Conservation (phyloP, 2,329 filamentous ascomycete species). For the Stagonosporopsis rhizophila region DNA sequence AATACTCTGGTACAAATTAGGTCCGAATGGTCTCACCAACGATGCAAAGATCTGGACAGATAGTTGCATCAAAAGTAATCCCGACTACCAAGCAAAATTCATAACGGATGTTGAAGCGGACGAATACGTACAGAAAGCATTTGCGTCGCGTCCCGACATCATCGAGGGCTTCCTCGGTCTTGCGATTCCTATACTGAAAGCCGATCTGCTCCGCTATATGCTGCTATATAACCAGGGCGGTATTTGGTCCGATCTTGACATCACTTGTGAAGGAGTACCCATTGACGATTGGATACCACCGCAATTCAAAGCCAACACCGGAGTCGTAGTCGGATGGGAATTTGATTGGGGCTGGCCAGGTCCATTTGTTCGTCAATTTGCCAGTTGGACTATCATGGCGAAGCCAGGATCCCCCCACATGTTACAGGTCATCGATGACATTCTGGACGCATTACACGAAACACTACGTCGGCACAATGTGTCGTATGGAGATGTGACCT, state of each 20-base stretch:
- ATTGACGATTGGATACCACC: not conserved
- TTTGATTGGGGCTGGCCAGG: not conserved
- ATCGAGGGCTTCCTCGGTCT: not conserved
- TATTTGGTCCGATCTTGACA: not conserved
- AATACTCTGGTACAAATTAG: constrained; percentile 52
- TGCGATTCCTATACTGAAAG: not conserved
- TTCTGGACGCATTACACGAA: not conserved
- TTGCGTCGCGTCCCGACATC: not conserved
- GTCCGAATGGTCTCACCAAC: constrained; percentile 44
- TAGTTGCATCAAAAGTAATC: constrained; percentile 42
- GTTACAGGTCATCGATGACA: not conserved
- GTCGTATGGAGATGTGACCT: not conserved
- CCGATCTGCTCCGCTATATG: constrained; percentile 2
- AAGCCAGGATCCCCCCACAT: not conserved
- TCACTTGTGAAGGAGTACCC: not conserved
- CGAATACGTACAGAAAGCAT: not conserved
- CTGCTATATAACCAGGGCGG: constrained; percentile 1
- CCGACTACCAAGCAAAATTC: constrained; percentile 35
- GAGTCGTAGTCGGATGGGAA: not conserved
- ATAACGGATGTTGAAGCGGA: constrained; percentile 37
- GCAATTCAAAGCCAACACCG: not conserved
- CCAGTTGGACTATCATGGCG: constrained; percentile 1
- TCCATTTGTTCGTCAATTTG: not conserved
- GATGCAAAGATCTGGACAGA: constrained; percentile 42
- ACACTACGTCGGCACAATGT: not conserved